Evolutionary conservation across 2,329 filamentous ascomycete genomes (phyloP).

Genomic region (Hymenoscyphus repandus): DNA sequence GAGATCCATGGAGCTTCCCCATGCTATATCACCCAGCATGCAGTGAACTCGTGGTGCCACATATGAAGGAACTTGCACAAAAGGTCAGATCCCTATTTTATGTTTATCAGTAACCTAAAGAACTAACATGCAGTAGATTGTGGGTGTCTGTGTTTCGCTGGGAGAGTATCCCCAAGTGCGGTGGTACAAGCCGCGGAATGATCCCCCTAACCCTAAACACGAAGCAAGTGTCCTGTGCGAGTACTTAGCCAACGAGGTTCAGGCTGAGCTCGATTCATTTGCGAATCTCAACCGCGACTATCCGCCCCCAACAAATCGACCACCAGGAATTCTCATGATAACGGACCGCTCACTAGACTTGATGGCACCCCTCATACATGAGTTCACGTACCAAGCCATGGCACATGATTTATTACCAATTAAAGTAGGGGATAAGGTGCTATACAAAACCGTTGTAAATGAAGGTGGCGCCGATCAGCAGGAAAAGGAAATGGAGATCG

Average conservation of each 20-base stretch:
- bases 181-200: slow-evolving; percentile 66
- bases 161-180: slow-evolving; percentile 91
- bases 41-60: slow-evolving; percentile 73
- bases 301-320: slow-evolving; percentile 71
- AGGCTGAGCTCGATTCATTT: slow-evolving; percentile 86
- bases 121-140: slow-evolving; percentile 51
- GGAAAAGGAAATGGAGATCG: slow-evolving; percentile 86
- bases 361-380: slow-evolving; percentile 80
- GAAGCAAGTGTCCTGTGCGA: slow-evolving; percentile 84
- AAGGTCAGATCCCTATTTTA: slow-evolving; percentile 53
- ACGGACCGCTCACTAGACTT: slow-evolving; percentile 93
- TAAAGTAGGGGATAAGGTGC: slow-evolving; percentile 81
- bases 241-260: slow-evolving; percentile 85
- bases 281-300: slow-evolving; percentile 80
- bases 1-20: slow-evolving; percentile 94
- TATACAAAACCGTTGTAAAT: slow-evolving; percentile 75
- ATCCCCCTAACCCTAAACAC: slow-evolving; percentile 57
- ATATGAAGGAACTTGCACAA: slow-evolving; percentile 81
- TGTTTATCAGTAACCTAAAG: no score
- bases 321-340: slow-evolving; percentile 77
- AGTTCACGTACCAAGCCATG: slow-evolving; percentile 99
- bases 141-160: slow-evolving; percentile 82
- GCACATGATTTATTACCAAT: slow-evolving; percentile 88
- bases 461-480: slow-evolving; percentile 65
- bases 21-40: slow-evolving; percentile 87